Percentiles rank a stretch among this genome's conserved stretches.
Evolutionary conservation across 2,329 filamentous ascomycete species (phyloP).

Genomic region (Ambrosiella xylebori): DNA sequence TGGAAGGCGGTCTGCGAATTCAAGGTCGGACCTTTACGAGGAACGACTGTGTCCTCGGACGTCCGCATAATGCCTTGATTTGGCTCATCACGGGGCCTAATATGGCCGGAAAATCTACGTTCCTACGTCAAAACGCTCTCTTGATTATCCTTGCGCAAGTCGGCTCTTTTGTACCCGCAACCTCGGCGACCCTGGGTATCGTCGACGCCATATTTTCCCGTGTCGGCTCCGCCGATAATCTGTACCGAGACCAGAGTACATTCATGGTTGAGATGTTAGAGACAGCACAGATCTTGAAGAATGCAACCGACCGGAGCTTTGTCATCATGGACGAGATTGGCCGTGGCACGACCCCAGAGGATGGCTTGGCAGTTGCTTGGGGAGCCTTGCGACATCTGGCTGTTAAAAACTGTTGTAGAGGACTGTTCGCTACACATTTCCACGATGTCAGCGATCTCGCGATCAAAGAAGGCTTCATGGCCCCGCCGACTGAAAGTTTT

Average conservation of each 20-base stretch:
- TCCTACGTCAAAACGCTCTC: conserved; percentile 84
- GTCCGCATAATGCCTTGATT: conserved; percentile 33
- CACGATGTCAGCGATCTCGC: conserved; percentile 62
- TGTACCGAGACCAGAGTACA: conserved; percentile 89
- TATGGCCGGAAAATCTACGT: conserved; percentile 96
- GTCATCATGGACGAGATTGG: conserved; percentile 99
- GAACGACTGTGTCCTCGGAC: conserved; percentile 72
- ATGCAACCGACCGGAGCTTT: conserved; percentile 69
- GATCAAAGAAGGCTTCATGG: conserved; percentile 16
- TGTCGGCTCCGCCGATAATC: conserved; percentile 81
- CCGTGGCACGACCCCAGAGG: conserved; percentile 80
- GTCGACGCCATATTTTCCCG: conserved; percentile 95
- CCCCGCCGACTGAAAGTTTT: no score
- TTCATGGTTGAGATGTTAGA: conserved; percentile 99
- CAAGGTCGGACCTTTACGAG: conserved; percentile 67
- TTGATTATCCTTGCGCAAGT: conserved; percentile 88
- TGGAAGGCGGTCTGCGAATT: conserved; percentile 64
- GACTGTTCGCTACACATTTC: conserved; percentile 91
- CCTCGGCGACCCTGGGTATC: conserved; percentile 68
- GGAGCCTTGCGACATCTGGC: conserved; percentile 76
- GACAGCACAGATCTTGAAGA: conserved; percentile 73
- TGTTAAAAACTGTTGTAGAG: conserved; percentile 57
- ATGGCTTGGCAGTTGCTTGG: conserved; percentile 78
- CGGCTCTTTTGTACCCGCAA: conserved; percentile 81
- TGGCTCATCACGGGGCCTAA: conserved; percentile 72